These are phyloP conservation scores for Gomphus sp. DNA, from an alignment of 1,284 basidiomycete genomes.

Conservation along the genomic window DNA sequence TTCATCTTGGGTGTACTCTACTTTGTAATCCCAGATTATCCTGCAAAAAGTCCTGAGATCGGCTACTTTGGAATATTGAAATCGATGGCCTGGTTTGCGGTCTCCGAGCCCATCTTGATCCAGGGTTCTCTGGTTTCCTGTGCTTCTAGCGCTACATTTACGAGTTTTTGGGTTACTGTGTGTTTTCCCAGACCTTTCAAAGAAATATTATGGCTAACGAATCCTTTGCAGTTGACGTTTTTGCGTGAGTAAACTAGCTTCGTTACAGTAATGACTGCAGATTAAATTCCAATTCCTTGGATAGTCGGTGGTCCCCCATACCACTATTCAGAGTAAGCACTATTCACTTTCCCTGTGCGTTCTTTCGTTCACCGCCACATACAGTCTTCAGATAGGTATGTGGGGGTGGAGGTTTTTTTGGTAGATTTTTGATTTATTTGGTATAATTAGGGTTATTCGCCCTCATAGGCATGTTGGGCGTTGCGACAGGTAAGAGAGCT, in stretches of 20 bases:
- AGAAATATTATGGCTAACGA: not conserved
- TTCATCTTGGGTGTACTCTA: constrained; percentile 45
- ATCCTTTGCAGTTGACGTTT: constrained; percentile 41
- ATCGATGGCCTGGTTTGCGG: constrained; percentile 58
- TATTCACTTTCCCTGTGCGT: not conserved
- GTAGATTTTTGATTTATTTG: constrained; percentile 14
- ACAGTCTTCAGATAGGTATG: constrained; percentile 6
- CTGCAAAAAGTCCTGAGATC: constrained; percentile 46
- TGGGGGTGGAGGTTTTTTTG: not conserved
- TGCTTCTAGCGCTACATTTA: constrained; percentile 47
- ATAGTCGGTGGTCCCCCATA: constrained; percentile 51
- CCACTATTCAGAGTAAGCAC: constrained; percentile 49
- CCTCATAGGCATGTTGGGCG: constrained; percentile 47
- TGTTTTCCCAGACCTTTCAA: not conserved
- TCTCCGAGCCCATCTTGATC: constrained; percentile 61
- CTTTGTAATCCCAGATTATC: constrained; percentile 59
- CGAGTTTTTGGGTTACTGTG: constrained; percentile 56
- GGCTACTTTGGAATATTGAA: constrained; percentile 53
- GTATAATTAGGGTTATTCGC: constrained; percentile 65
- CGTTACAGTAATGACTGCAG: too few relatives aligned
- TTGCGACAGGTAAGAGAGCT: constrained; percentile 1
- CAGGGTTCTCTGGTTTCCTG: constrained; percentile 52
- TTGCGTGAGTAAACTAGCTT: constrained; percentile 29
- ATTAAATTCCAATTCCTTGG: not conserved
- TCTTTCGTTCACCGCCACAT: not conserved